These are phyloP conservation scores for Gnomoniopsis smithogilvyi DNA, from an alignment of 2,329 filamentous ascomycete species.

Conservation along the genomic window DNA sequence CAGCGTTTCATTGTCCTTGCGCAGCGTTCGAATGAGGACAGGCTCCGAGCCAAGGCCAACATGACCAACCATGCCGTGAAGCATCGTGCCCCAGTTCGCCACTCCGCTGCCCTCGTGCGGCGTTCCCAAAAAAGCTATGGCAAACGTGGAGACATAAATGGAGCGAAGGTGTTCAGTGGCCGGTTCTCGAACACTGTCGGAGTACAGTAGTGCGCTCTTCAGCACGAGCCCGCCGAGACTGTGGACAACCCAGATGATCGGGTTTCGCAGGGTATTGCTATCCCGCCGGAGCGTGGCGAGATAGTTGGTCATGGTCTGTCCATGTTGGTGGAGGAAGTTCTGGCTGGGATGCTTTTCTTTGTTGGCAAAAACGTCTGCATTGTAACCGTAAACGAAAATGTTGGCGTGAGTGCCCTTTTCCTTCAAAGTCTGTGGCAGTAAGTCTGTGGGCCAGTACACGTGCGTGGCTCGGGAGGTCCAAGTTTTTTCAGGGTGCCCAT, in stretches of 20 bases:
- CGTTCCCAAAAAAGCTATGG: constrained; percentile 73
- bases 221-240: constrained; percentile 71
- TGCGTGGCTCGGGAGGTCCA: constrained; percentile 53
- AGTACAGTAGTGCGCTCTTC: constrained; percentile 67
- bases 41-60: constrained; percentile 68
- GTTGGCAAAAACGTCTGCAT: constrained; percentile 60
- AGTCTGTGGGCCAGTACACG: constrained; percentile 67
- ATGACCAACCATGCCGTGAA: constrained; percentile 65
- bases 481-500: constrained; percentile 62
- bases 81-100: constrained; percentile 63
- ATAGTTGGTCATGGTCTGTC: constrained; percentile 63
- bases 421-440: constrained; percentile 60
- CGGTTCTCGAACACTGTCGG: constrained; percentile 56
- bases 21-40: constrained; percentile 67
- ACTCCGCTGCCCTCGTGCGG: constrained; percentile 69
- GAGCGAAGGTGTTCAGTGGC: constrained; percentile 63
- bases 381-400: constrained; percentile 71
- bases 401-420: constrained; percentile 50
- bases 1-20: constrained; percentile 69
- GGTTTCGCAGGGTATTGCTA: constrained; percentile 53
- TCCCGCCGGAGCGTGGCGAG: constrained; percentile 61
- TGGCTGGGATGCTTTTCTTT: constrained; percentile 56
- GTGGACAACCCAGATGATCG: constrained; percentile 75
- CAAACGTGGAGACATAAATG: constrained; percentile 72
- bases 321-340: constrained; percentile 67